These are phyloP conservation scores for Sporothrix euskadiensis DNA, from an alignment of 2,329 filamentous ascomycete genomes.

Conservation along the genomic window DNA sequence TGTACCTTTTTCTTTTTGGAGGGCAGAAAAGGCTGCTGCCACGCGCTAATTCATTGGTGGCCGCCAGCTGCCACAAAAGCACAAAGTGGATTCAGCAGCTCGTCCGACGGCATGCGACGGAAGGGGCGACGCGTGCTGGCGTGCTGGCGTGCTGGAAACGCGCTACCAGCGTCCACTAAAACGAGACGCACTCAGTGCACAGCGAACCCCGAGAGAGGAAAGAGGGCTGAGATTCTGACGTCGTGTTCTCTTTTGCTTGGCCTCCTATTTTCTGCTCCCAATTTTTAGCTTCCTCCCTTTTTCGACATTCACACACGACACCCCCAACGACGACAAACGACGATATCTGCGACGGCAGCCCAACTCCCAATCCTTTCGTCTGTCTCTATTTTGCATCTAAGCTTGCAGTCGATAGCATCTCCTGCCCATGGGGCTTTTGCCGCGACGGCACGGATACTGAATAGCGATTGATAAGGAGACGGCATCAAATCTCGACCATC, in stretches of 20 bases:
- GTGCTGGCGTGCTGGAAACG: background rate
- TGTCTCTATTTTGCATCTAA: no score
- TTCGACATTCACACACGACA: slow-evolving; percentile 1
- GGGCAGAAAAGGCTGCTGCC: background rate
- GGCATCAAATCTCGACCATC: background rate
- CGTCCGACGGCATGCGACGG: background rate
- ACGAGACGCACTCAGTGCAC: background rate
- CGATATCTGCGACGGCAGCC: background rate
- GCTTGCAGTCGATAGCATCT: background rate
- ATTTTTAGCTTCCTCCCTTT: slow-evolving; percentile 11
- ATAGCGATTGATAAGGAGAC: slow-evolving; percentile 22
- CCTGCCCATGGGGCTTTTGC: slow-evolving; percentile 26
- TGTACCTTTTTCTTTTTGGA: slow-evolving; percentile 15
- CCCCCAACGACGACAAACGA: background rate
- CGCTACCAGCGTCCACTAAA: background rate
- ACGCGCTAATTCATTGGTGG: slow-evolving; percentile 6
- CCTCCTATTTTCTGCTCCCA: slow-evolving; percentile 5
- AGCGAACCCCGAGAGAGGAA: background rate
- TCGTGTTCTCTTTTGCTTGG: slow-evolving; percentile 28
- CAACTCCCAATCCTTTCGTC: background rate
- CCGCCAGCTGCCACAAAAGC: background rate
- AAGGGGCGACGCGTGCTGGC: background rate
- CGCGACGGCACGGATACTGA: slow-evolving; percentile 22
- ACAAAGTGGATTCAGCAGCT: slow-evolving; percentile 2
- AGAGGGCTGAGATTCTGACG: slow-evolving; percentile 24